Evolutionary conservation across 2,329 filamentous ascomycete species (phyloP), one percentile per base, ranked within the genome.

Genomic region (Epichloe glyceriae): DNA sequence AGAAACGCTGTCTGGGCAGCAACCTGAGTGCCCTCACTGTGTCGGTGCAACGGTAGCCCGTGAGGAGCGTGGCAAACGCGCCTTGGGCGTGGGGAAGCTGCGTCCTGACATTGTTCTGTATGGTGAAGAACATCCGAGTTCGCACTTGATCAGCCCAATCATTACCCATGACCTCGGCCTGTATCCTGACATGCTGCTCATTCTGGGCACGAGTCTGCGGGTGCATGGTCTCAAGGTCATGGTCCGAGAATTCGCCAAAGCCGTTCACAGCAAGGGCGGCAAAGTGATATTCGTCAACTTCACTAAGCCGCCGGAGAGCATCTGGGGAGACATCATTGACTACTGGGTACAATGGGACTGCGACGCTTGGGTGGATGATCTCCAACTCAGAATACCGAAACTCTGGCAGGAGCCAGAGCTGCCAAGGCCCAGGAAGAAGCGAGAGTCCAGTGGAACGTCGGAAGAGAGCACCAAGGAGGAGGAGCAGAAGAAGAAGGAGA

Each of bases 291-390:
- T 86, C 65, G 79, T 87, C 55, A 88, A 88, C 64, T 77, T 82
- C 20, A 86, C 83, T 1, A 84, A 84, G 58, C 83, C 83, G 0
- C 73, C 83, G 0, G 82, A 86, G 60, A 87, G 83, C 60, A 76
- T 75, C 1, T 88, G 84, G 84, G 79, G 82, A 1, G 83, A 86
- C 50, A 69, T 86, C 0, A 83, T 88, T 49, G 84, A 88, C 64
- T 85, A 82, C 54, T 86, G 83, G 78, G 74, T 88, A 1, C 74
- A 84, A 55, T 86, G 82, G 82, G 83, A 87, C 59, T 87, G 83
- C 53, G 84, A 88, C 57, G 78, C 78, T 4, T 88, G 83, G 83
- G 82, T 87, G 1, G 64, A 73, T 10, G 80, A 86, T 58, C 62
- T 87, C 50, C 78, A 76, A 53, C 65, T 67, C 47, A 75, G 78